Conservation (phyloP, 495 filamentous ascomycete species). For the Penicillium macrosclerotiorum region DNA sequence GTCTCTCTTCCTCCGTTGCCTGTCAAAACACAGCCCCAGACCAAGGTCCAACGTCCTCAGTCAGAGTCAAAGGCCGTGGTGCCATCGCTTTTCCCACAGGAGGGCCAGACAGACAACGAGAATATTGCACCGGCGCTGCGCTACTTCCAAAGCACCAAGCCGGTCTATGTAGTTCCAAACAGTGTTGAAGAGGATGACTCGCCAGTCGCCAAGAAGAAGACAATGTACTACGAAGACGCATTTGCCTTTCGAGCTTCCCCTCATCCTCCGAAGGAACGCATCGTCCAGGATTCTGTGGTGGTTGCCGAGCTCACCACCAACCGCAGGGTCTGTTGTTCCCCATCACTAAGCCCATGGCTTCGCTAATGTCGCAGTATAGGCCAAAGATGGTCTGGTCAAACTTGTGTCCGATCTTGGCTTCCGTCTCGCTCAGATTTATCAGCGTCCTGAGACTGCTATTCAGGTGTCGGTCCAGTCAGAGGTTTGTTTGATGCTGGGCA, state of each 20-base stretch:
- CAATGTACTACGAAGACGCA: slow-evolving; percentile 58
- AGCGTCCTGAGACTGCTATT: slow-evolving; percentile 66
- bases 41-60: neutral
- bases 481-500: slow-evolving; percentile 72
- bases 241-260: slow-evolving; percentile 54
- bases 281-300: slow-evolving; percentile 66
- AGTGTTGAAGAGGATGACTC: slow-evolving; percentile 16
- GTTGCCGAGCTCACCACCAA: slow-evolving; percentile 84
- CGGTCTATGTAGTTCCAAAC: slow-evolving; percentile 8
- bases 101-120: slow-evolving; percentile 27
- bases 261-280: slow-evolving; percentile 53
- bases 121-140: slow-evolving; percentile 8
- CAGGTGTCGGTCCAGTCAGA: slow-evolving; percentile 71
- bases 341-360: neutral
- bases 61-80: slow-evolving; percentile 2
- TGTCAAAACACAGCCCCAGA: neutral
- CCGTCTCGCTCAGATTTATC: slow-evolving; percentile 69
- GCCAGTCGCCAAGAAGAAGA: slow-evolving; percentile 34
- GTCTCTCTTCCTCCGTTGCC: slow-evolving; percentile 4
- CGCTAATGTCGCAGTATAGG: slow-evolving; percentile 18
- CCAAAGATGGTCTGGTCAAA: slow-evolving; percentile 38
- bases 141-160: slow-evolving; percentile 12
- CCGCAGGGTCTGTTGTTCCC: slow-evolving; percentile 58
- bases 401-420: slow-evolving; percentile 69
- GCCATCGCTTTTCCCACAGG: slow-evolving; percentile 28